A percentile compares a stretch with the other conserved stretches of the same genome.
phyloP scores from a whole-genome alignment of 2,329 filamentous ascomycete species.

The Claviceps pusilla region DNA sequence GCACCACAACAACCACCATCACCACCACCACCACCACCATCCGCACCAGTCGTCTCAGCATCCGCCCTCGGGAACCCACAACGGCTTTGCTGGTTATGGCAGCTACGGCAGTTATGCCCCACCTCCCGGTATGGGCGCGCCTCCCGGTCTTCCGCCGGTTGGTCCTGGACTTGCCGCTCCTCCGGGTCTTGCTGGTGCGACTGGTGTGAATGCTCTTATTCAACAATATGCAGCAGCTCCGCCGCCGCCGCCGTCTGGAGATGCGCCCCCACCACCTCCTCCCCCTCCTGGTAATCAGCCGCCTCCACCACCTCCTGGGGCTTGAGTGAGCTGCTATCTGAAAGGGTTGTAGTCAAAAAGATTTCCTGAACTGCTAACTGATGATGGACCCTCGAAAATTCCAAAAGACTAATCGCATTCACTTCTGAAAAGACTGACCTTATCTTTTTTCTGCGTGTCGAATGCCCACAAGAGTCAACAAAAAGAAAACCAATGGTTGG shows the following conservation, averaged over 20 bases:
- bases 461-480: not conserved
- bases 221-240: conserved; percentile 48
- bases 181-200: conserved; percentile 28
- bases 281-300: conserved; percentile 49
- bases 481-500: not conserved
- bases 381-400: not conserved
- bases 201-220: conserved; percentile 49
- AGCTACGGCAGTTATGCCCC: conserved; percentile 33
- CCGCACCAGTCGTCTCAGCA: conserved; percentile 19
- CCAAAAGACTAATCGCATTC: not conserved
- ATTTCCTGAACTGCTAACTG: not conserved
- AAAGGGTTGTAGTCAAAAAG: not conserved
- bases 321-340: conserved; percentile 13
- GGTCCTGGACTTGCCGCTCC: conserved; percentile 37
- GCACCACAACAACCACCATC: not conserved
- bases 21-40: not conserved
- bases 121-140: conserved; percentile 25
- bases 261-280: conserved; percentile 37
- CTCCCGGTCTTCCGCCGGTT: conserved; percentile 25
- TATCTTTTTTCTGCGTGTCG: not conserved
- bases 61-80: conserved; percentile 35
- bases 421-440: not conserved
- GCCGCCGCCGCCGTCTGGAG: conserved; percentile 44
- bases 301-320: conserved; percentile 44
- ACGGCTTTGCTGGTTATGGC: conserved; percentile 41